These are phyloP conservation scores for Phoma sp. DNA, from an alignment of 2,329 filamentous ascomycete species.

Conservation along the genomic window DNA sequence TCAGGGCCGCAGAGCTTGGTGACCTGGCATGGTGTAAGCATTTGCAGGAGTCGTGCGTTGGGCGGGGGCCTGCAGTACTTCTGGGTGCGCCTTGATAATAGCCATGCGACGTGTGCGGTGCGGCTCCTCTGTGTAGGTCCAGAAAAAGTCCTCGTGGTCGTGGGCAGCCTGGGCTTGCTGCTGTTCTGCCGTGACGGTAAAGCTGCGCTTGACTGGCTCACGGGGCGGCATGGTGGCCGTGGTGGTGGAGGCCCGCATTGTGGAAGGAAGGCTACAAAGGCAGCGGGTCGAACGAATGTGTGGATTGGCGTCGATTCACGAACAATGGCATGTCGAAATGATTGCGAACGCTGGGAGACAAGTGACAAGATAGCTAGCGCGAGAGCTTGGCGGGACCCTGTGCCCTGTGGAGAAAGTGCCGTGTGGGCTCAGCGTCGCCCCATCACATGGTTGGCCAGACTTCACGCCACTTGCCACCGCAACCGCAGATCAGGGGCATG, in stretches of 20 bases:
- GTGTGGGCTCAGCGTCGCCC: constrained; percentile 11
- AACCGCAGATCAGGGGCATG: constrained; percentile 11
- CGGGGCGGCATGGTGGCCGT: constrained; percentile 39
- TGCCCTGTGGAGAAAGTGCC: constrained; percentile 10
- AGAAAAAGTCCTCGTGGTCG: constrained; percentile 76
- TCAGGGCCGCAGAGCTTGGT: constrained; percentile 97
- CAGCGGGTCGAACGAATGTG: neutral
- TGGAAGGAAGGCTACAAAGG: neutral
- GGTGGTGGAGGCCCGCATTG: constrained; percentile 48
- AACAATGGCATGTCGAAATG: constrained; percentile 5
- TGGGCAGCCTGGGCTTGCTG: constrained; percentile 21
- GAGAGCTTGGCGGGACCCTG: constrained; percentile 4
- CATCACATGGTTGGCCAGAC: neutral
- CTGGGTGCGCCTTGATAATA: constrained; percentile 97
- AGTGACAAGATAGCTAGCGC: no score
- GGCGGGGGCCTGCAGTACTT: constrained; percentile 63
- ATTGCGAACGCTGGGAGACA: neutral
- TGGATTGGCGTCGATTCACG: neutral
- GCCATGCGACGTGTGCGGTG: constrained; percentile 88
- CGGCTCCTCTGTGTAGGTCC: constrained; percentile 98
- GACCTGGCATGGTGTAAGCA: constrained; percentile 62
- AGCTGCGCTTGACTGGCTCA: constrained; percentile 31
- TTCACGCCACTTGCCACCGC: constrained; percentile 15
- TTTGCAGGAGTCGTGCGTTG: neutral
- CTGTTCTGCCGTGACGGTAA: constrained; percentile 31